A percentile compares a stretch with the other conserved stretches of the same genome.
phyloP scores from a whole-genome alignment of 2,329 filamentous ascomycete genomes.

The Macrophomina phaseolina region DNA sequence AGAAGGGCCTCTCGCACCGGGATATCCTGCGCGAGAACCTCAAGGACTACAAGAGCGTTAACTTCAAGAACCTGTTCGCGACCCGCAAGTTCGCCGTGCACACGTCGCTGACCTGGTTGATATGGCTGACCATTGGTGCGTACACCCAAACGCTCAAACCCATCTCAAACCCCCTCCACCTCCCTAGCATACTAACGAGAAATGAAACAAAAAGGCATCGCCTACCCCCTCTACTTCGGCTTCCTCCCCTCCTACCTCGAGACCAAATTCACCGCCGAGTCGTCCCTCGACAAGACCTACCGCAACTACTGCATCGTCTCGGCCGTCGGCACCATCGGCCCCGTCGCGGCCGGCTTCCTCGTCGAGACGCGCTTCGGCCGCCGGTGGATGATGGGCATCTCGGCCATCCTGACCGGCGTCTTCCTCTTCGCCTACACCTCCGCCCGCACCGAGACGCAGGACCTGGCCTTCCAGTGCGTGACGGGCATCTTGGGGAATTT shows the following conservation, averaged over 20 bases:
- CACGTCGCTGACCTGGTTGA: conserved; percentile 47
- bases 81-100: conserved; percentile 36
- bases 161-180: conserved; percentile 56
- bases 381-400: conserved; percentile 53
- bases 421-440: conserved; percentile 56
- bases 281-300: conserved; percentile 25
- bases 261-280: conserved; percentile 39
- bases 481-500: conserved; percentile 55
- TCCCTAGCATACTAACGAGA: conserved; percentile 28
- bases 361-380: conserved; percentile 52
- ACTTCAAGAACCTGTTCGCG: conserved; percentile 39
- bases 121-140: conserved; percentile 51
- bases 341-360: conserved; percentile 49
- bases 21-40: conserved; percentile 39
- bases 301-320: conserved; percentile 33
- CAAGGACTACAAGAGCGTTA: conserved; percentile 36
- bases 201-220: conserved; percentile 38
- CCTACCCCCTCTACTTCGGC: conserved; percentile 55
- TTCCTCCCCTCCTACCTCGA: conserved; percentile 55
- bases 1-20: conserved; percentile 32
- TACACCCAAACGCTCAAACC: conserved; percentile 27
- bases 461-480: conserved; percentile 45
- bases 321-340: conserved; percentile 48
- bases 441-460: conserved; percentile 45
- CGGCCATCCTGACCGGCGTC: conserved; percentile 51